These are phyloP conservation scores for Tylopilus orsonianus DNA, from an alignment of 1,284 basidiomycete species.

Conservation along the genomic window DNA sequence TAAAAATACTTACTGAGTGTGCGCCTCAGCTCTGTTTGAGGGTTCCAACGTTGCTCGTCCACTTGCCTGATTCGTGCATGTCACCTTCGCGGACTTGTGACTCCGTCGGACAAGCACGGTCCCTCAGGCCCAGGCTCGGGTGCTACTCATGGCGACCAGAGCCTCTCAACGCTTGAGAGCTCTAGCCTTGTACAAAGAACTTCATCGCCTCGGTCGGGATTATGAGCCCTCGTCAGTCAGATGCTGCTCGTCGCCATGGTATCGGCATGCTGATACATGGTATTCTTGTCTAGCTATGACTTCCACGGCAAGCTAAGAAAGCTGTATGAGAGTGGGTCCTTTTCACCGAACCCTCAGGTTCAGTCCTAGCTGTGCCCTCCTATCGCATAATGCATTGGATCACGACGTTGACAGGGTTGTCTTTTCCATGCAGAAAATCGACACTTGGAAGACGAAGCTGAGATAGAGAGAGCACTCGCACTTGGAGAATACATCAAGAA, in stretches of 20 bases:
- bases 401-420: slow-evolving; percentile 3
- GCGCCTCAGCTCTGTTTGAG: no score
- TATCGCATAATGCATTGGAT: no score
- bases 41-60: no score
- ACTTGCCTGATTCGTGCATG: slow-evolving; percentile 1
- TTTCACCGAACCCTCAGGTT: neutral
- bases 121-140: no score
- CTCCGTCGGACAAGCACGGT: no score
- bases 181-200: slow-evolving; percentile 73
- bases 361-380: no score
- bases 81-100: slow-evolving; percentile 3
- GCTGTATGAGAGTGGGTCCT: slow-evolving; percentile 64
- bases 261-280: slow-evolving; percentile 8
- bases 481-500: slow-evolving; percentile 88
- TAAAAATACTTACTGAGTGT: neutral
- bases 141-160: slow-evolving; percentile 37
- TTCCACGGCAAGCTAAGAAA: slow-evolving; percentile 69
- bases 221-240: slow-evolving; percentile 70
- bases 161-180: slow-evolving; percentile 52
- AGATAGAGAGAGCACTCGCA: slow-evolving; percentile 77
- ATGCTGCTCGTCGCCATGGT: slow-evolving; percentile 13
- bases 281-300: slow-evolving; percentile 54
- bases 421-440: slow-evolving; percentile 59
- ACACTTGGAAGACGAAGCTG: slow-evolving; percentile 62
- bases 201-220: slow-evolving; percentile 73